Percentiles rank a stretch among this genome's conserved stretches.
These are phyloP conservation scores for Blastobotrys robertii DNA, from an alignment of 805 yeast genomes.

Conservation along the genomic window DNA sequence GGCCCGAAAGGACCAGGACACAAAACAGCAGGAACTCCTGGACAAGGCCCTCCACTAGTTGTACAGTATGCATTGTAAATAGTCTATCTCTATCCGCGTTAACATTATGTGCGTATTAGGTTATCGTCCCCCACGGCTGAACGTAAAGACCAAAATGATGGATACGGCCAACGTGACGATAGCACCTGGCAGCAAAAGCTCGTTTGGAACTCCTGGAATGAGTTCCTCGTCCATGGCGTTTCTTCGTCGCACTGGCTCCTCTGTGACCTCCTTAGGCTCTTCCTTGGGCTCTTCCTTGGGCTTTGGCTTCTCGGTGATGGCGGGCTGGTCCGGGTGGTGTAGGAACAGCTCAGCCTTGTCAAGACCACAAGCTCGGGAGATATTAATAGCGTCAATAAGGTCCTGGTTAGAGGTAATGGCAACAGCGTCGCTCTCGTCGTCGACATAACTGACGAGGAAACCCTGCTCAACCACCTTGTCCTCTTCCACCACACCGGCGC, in stretches of 20 bases:
- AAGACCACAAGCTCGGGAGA: conserved; percentile 37
- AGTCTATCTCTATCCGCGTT: neutral
- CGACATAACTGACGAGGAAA: conserved; percentile 69
- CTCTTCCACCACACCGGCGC: conserved; percentile 21
- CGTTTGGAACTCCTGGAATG: conserved; percentile 51
- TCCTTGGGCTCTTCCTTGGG: neutral
- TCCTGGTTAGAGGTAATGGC: conserved; percentile 69
- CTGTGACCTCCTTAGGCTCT: conserved; percentile 4
- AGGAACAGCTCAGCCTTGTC: conserved; percentile 65
- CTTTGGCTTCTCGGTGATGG: conserved; percentile 15
- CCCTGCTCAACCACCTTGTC: conserved; percentile 17
- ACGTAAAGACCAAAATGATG: conserved; percentile 43
- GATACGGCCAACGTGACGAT: conserved; percentile 51
- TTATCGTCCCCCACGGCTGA: conserved; percentile 31
- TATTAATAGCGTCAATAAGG: conserved; percentile 58
- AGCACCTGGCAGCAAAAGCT: conserved; percentile 54
- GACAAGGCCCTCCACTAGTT: conserved; percentile 19
- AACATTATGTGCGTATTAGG: conserved; percentile 1
- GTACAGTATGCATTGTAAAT: conserved; percentile 1
- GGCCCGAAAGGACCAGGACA: conserved; percentile 32
- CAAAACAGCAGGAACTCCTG: conserved; percentile 18
- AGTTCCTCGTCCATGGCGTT: conserved; percentile 11
- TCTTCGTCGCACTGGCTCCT: conserved; percentile 5
- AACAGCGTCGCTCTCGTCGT: conserved; percentile 77
- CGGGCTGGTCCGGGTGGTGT: conserved; percentile 52